Percentiles rank a stretch among this genome's conserved stretches.
Evolutionary conservation across 2,329 filamentous ascomycete species (phyloP).

Genomic region (Neopestalotiopsis rosae): DNA sequence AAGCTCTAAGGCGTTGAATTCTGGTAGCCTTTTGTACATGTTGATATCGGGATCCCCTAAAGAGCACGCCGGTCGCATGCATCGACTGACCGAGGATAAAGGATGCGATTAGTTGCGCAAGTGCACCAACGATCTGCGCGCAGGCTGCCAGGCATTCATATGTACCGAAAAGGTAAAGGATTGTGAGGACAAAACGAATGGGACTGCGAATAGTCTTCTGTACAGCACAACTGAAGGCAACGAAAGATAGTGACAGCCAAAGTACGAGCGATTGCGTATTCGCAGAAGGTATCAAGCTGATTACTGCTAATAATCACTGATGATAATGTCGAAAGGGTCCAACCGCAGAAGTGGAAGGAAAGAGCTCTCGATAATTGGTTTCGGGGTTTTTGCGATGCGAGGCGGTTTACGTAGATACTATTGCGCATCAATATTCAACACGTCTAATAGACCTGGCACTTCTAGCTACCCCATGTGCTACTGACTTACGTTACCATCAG

Average conservation of each 20-base stretch:
- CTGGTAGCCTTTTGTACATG: not conserved
- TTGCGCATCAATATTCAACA: not conserved
- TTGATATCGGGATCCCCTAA: not conserved
- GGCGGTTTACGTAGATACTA: not conserved
- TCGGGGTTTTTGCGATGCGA: not conserved
- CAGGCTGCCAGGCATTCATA: not conserved
- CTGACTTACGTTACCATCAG: not conserved
- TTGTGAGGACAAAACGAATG: not conserved
- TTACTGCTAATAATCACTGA: not conserved
- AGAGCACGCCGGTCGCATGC: not conserved
- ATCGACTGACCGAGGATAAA: not conserved
- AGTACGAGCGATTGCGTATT: not conserved
- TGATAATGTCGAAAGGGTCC: not conserved
- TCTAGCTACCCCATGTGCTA: not conserved
- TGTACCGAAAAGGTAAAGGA: not conserved
- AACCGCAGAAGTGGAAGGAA: not conserved
- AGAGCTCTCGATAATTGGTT: not conserved
- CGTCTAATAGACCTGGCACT: not conserved
- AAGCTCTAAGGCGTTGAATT: not conserved
- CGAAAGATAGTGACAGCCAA: not conserved
- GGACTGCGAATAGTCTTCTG: not conserved
- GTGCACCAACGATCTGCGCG: not conserved
- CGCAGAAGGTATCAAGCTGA: not conserved
- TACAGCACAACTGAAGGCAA: not conserved
- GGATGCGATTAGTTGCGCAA: not conserved